Percentiles rank a stretch among this genome's conserved stretches.
Conservation (phyloP, 306 rosid species). For the Castanea mollissima region DNA sequence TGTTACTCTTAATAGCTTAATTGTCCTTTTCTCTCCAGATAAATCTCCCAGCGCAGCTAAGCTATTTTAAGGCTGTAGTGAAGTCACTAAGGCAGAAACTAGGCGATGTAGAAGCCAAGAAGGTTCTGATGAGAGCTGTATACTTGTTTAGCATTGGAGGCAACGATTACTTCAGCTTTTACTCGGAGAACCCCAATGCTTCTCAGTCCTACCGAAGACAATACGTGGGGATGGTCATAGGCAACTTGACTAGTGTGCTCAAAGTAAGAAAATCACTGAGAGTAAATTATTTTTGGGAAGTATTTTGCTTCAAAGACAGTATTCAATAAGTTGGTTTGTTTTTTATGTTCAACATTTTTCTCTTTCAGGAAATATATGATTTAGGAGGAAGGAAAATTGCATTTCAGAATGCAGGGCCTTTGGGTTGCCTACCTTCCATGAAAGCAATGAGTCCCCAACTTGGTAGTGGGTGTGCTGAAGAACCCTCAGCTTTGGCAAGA, state of each 20-base stretch:
- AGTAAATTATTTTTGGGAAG: not conserved
- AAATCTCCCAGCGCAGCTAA: conserved; percentile 28
- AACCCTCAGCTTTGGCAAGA: conserved; percentile 14
- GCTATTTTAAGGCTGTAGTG: conserved; percentile 28
- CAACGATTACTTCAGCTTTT: conserved; percentile 34
- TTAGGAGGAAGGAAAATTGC: conserved; percentile 26
- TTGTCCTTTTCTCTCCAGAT: conserved; percentile 26
- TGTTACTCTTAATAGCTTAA: not conserved
- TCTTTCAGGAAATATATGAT: conserved; percentile 18
- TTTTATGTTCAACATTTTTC: not conserved
- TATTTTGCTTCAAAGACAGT: not conserved
- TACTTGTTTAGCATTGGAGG: conserved; percentile 38
- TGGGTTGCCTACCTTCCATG: conserved; percentile 15
- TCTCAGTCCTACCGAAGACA: conserved; percentile 9
- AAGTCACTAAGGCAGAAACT: conserved; percentile 18
- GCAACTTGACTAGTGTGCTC: conserved; percentile 29
- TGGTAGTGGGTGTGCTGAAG: conserved; percentile 3
- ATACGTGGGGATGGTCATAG: conserved; percentile 30
- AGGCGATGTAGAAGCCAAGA: conserved; percentile 27
- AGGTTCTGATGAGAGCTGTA: conserved; percentile 27
- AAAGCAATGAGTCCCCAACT: conserved; percentile 1
- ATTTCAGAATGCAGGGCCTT: conserved; percentile 19
- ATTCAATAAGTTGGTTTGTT: not conserved
- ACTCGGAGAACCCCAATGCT: conserved; percentile 16
- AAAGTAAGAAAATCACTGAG: conserved; percentile 15